A percentile compares a stretch with the other conserved stretches of the same genome.
Conservation (phyloP, 805 yeast species). For the Crinitomyces ghanaensis region DNA sequence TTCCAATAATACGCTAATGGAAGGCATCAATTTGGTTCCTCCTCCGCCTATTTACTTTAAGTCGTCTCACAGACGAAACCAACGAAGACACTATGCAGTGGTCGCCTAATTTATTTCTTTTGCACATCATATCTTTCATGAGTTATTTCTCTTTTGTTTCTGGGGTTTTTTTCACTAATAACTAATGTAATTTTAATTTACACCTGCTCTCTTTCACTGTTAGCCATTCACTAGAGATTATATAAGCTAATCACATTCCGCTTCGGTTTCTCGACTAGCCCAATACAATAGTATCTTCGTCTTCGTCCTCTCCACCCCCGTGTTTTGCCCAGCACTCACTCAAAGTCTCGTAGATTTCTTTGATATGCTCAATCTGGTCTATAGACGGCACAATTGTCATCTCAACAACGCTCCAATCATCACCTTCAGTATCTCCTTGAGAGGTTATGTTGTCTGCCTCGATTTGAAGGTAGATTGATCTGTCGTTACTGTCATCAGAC, state of each 20-base stretch:
- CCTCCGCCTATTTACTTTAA: no score
- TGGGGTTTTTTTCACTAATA: constrained; percentile 2
- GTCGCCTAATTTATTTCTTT: constrained; percentile 6
- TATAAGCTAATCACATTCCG: constrained; percentile 7
- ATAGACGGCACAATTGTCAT: constrained; percentile 9
- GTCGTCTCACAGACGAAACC: no score
- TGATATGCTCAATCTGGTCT: constrained; percentile 1
- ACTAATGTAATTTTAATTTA: constrained; percentile 5
- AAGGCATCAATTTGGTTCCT: no score
- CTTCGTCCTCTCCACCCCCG: constrained; percentile 13
- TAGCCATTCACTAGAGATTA: constrained; percentile 9
- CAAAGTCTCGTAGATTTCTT: constrained; percentile 13
- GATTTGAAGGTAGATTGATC: constrained; percentile 16
- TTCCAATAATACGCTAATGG: no score
- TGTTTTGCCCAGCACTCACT: constrained; percentile 18
- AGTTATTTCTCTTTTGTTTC: no score
- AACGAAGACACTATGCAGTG: no score
- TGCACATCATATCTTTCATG: constrained; percentile 9
- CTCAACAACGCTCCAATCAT: constrained; percentile 1
- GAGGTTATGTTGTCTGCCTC: constrained; percentile 5
- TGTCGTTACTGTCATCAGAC: no score
- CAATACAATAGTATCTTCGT: constrained; percentile 8
- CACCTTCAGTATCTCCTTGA: neutral
- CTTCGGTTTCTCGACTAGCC: constrained; percentile 6
- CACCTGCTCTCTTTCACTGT: no score